Base-by-base conservation (phyloP, 148 eudicot species). In the Beta vulgaris region DNA sequence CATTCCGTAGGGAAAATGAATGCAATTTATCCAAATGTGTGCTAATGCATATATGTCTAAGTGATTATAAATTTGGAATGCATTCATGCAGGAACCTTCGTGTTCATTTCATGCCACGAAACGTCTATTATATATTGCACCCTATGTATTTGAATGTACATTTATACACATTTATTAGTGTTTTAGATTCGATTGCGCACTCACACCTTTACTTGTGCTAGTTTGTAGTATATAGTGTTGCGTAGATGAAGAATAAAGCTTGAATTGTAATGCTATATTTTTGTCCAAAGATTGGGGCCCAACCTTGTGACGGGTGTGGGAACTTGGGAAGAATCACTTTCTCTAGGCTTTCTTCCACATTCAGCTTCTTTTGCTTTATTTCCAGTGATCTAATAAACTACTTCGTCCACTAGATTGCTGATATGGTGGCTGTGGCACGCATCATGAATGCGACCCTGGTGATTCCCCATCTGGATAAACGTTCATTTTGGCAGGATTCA, bases 401-500 rank as follows among this genome's bases (percentile, higher is more conserved):
- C 51, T 70, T 68, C 83, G 34, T 69, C 71, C 57, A 21, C 73
- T 78, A 93, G 98, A 93, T 93, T 71, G 88, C 98, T 76, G 98
- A 93, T 83, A 91, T 93, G 98, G 98, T 93, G 76, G 97, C 93
- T 74, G 92, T 93, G 81, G 92, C 98, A 71, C 92, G 82, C 54
- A 87, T 93, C 32, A 83, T 93, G 93, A 91, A 91, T 84, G 93
- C 97, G 65, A 91, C 97, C 48, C 78, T 93, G 73, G 93, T 93
- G 73, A 91, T 93, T 78, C 98, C 98, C 72, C 89, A 85, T 70
- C 84, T 93, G 71, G 98, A 93, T 78, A 93, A 85, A 73, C 88
- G 91, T 74, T 93, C 98, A 44, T 93, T 91, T 77, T 93, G 98
- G 98, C 87, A 89, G 78, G 98, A 93, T 85, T 83, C 90, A 76